Conservation (phyloP, 208 protist species). For the Acanthamoeba divionensis region DNA sequence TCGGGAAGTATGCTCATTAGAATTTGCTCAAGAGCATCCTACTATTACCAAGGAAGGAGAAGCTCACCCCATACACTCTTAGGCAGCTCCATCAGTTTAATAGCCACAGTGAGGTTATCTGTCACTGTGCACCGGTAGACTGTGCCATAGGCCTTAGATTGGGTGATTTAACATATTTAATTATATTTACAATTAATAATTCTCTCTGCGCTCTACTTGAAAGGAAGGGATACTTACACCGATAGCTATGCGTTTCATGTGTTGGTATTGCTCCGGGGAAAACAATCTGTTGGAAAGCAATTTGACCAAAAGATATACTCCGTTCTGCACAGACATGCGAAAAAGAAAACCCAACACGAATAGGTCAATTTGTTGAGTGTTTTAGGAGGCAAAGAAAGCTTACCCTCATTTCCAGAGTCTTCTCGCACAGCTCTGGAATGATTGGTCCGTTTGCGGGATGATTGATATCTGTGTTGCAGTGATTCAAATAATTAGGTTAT, state of each 20-base stretch:
- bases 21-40: background rate
- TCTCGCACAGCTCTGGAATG: conserved; percentile 57
- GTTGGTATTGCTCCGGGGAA: conserved; percentile 52
- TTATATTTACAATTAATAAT: background rate
- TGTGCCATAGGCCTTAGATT: conserved; percentile 65
- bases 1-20: background rate
- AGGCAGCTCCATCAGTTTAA: conserved; percentile 67
- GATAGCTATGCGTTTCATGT: conserved; percentile 56
- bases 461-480: conserved; percentile 62
- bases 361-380: too few species aligned
- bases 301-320: conserved; percentile 12
- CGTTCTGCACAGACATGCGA: background rate
- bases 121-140: conserved; percentile 69
- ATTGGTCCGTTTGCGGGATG: conserved; percentile 64
- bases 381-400: conserved; percentile 60
- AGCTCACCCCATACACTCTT: conserved; percentile 1
- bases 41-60: background rate
- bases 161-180: background rate
- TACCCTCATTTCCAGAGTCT: conserved; percentile 59
- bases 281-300: conserved; percentile 52
- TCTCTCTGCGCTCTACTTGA: background rate
- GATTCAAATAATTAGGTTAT: too few species aligned
- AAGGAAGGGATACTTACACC: conserved; percentile 42
- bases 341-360: background rate
- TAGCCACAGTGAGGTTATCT: conserved; percentile 61